Percentiles rank a stretch among this genome's conserved stretches.
Conservation (phyloP, 768 basidiomycete genomes). For the Auriscalpium microsporum region DNA sequence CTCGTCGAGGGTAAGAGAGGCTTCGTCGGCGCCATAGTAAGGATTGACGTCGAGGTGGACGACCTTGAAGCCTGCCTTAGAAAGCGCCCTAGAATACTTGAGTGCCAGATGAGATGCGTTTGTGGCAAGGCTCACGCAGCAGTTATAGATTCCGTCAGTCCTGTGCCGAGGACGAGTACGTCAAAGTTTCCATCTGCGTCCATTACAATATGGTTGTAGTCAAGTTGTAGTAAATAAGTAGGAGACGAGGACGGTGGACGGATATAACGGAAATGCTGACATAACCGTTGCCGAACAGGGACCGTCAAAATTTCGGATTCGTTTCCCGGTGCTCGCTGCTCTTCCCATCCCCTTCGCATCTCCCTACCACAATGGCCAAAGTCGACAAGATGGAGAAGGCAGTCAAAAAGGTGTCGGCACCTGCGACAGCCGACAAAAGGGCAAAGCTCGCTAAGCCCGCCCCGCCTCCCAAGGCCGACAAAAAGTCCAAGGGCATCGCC, state of each 20-base stretch:
- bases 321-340: slow-evolving; percentile 4
- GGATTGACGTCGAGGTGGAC: slow-evolving; percentile 80
- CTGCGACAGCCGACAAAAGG: slow-evolving; percentile 26
- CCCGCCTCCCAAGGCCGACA: slow-evolving; percentile 13
- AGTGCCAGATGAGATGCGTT: slow-evolving; percentile 1
- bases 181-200: slow-evolving; percentile 41
- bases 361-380: slow-evolving; percentile 29
- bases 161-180: slow-evolving; percentile 67
- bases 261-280: no score
- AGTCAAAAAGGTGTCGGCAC: slow-evolving; percentile 16
- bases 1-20: slow-evolving; percentile 77
- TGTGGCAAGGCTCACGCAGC: slow-evolving; percentile 62
- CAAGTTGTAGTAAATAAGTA: no score
- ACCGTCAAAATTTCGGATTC: slow-evolving; percentile 11
- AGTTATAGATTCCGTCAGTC: slow-evolving; percentile 73
- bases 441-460: slow-evolving; percentile 24
- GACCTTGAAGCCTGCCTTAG: slow-evolving; percentile 81
- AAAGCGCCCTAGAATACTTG: slow-evolving; percentile 55
- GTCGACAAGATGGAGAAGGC: slow-evolving; percentile 30
- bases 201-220: neutral
- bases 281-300: neutral
- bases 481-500: slow-evolving; percentile 32
- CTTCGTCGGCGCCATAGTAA: slow-evolving; percentile 81
- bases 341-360: neutral
- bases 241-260: no score